Conservation (phyloP, 2,329 filamentous ascomycete genomes). For the Beauveria bassiana region DNA sequence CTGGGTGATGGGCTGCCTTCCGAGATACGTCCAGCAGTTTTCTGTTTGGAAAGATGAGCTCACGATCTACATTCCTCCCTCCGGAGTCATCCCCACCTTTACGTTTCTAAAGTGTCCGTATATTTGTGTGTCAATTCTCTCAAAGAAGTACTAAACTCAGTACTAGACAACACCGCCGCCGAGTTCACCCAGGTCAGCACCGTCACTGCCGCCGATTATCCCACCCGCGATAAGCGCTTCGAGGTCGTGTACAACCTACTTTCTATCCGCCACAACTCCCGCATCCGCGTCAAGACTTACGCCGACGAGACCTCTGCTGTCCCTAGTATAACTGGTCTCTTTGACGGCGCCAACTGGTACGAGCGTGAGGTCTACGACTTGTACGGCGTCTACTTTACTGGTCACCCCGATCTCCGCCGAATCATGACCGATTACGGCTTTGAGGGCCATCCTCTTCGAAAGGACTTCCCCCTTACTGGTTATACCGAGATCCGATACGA, state of each 20-base stretch:
- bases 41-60: conserved; percentile 99
- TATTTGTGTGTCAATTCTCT: background rate
- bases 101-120: conserved; percentile 74
- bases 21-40: conserved; percentile 98
- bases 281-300: conserved; percentile 97
- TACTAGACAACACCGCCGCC: conserved; percentile 80
- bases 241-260: conserved; percentile 98
- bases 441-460: conserved; percentile 92
- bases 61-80: conserved; percentile 82
- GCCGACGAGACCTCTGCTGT: conserved; percentile 93
- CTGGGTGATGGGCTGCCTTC: conserved; percentile 92
- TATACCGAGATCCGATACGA: conserved; percentile 98
- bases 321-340: conserved; percentile 77
- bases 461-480: conserved; percentile 95
- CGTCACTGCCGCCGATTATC: conserved; percentile 93
- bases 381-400: conserved; percentile 94
- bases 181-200: conserved; percentile 92
- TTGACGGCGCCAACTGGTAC: conserved; percentile 97
- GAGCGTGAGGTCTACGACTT: conserved; percentile 97
- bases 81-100: conserved; percentile 85
- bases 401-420: conserved; percentile 87
- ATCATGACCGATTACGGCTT: conserved; percentile 99
- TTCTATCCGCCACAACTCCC: conserved; percentile 90
- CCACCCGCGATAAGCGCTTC: conserved; percentile 90
- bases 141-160: background rate